A percentile compares a stretch with the other conserved stretches of the same genome.
These are phyloP conservation scores for Sporothrix globosa DNA, from an alignment of 2,329 filamentous ascomycete genomes.

Conservation along the genomic window DNA sequence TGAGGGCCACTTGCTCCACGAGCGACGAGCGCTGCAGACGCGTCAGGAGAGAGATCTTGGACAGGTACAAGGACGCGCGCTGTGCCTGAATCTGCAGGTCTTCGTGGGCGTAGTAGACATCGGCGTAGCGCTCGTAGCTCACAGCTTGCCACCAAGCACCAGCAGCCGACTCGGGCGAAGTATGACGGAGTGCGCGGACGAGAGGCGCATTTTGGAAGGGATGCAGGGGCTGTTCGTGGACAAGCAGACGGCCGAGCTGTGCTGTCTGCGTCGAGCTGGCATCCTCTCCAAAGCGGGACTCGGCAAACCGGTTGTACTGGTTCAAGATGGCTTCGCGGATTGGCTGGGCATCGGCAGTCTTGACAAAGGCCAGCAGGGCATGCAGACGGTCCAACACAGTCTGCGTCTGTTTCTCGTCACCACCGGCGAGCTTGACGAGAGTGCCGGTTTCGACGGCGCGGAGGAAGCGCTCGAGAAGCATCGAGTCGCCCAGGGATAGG, in stretches of 20 bases:
- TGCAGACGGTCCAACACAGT: constrained; percentile 31
- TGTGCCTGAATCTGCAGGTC: constrained; percentile 49
- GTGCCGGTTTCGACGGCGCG: constrained; percentile 22
- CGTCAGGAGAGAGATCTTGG: constrained; percentile 59
- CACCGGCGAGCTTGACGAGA: not conserved
- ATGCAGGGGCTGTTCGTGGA: constrained; percentile 56
- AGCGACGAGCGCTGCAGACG: constrained; percentile 64
- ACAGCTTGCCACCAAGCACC: constrained; percentile 53
- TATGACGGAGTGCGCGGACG: constrained; percentile 48
- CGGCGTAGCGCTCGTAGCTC: constrained; percentile 56
- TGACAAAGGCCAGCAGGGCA: constrained; percentile 38
- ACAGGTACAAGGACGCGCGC: constrained; percentile 46
- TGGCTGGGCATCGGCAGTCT: constrained; percentile 42
- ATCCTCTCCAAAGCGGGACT: not conserved
- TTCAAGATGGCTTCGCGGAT: constrained; percentile 44
- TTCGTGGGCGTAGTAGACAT: constrained; percentile 50
- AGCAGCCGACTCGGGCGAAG: not conserved
- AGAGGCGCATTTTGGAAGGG: constrained; percentile 61
- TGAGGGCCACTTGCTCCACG: constrained; percentile 56
- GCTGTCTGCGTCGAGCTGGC: not conserved
- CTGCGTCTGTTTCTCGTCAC: not conserved
- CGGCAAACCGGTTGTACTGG: constrained; percentile 37
- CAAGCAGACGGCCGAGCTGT: constrained; percentile 1
- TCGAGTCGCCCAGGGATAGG: constrained; percentile 53
- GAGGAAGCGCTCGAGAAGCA: constrained; percentile 43